Evolutionary conservation across 176 grass and related monocot genomes (phyloP), one percentile per base, ranked within the genome.

Genomic region (Lolium multiflorum): DNA sequence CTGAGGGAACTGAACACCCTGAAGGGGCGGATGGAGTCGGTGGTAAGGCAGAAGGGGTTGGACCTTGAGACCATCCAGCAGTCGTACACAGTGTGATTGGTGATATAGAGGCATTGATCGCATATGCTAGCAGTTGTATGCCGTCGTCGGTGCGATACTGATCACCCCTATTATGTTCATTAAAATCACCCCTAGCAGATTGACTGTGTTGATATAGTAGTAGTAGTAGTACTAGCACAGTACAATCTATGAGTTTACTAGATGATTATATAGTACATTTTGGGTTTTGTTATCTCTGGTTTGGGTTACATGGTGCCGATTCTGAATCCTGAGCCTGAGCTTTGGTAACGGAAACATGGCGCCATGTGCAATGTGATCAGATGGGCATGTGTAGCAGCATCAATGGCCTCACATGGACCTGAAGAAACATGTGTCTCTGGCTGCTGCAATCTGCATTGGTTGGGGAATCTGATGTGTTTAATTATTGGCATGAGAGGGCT

Each of bases 41-140:
- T 92, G 7, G 93, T 95, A 24, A 90, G 89, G 86, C 76, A 92
- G 55, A 95, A 95, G 88, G 90, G 90, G n/a, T 78, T 95, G 14
- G 93, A 95, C 56, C 92, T 95, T 15, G 88, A 92, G 48, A 95
- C 93, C 64, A 95, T 95, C 59, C 90, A 92, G 39, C 93, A 95
- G 67, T 86, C 93, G 8, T 95, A 95, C 71, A 95, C 93, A 0
- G 93, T 95, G 28, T 95, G 83, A 92, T 88, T 89, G 78, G 78
- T 84, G 7, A 66, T 83, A 51, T 60, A 82, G 70, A 81, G 54
- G 71, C 41, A 8, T 62, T 28, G 43, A 38, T 81, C 22, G 24
- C 22, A 37, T 68, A 51, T 76, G 48, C 48, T 86, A 90, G 88
- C 46, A 11, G 46, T 47, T 10, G 8, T 47, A 47, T 8, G 9